Evolutionary conservation across 306 rosid species (phyloP).

Genomic region (Cucurbita pepo): DNA sequence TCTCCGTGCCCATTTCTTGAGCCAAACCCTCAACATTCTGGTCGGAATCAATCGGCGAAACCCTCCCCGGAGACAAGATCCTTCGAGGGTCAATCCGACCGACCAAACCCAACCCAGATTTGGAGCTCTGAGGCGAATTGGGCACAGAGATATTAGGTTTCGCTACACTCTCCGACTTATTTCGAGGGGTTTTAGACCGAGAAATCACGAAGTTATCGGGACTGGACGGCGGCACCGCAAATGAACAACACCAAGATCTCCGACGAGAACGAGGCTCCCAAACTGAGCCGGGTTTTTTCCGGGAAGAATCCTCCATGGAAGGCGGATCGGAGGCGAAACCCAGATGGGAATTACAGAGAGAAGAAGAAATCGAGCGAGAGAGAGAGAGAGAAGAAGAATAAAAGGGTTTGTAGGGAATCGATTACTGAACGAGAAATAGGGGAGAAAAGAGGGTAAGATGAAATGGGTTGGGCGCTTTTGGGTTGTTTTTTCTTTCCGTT

Average conservation of each 20-base stretch:
- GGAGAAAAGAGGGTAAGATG: background rate
- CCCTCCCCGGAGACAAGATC: conserved; percentile 89
- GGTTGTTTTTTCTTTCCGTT: background rate
- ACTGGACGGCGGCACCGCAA: conserved; percentile 62
- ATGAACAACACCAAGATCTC: conserved; percentile 80
- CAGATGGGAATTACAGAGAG: background rate
- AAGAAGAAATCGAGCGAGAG: background rate
- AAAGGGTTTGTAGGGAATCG: background rate
- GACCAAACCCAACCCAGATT: conserved; percentile 41
- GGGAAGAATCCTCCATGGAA: conserved; percentile 32
- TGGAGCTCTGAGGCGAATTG: conserved; percentile 56
- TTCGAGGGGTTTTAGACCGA: conserved; percentile 21
- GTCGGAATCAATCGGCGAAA: conserved; percentile 66
- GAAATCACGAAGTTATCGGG: conserved; percentile 37
- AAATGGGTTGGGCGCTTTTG: background rate
- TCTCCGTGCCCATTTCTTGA: conserved; percentile 14
- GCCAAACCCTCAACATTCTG: conserved; percentile 20
- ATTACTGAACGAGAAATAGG: background rate
- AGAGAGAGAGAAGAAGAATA: background rate
- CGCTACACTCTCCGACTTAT: conserved; percentile 17
- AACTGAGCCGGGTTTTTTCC: conserved; percentile 15
- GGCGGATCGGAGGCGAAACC: background rate
- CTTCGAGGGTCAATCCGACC: conserved; percentile 74
- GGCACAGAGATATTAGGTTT: conserved; percentile 42
- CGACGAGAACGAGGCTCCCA: conserved; percentile 16